phyloP scores from a whole-genome alignment of 2,329 filamentous ascomycete species.

The Fusarium paranaense region DNA sequence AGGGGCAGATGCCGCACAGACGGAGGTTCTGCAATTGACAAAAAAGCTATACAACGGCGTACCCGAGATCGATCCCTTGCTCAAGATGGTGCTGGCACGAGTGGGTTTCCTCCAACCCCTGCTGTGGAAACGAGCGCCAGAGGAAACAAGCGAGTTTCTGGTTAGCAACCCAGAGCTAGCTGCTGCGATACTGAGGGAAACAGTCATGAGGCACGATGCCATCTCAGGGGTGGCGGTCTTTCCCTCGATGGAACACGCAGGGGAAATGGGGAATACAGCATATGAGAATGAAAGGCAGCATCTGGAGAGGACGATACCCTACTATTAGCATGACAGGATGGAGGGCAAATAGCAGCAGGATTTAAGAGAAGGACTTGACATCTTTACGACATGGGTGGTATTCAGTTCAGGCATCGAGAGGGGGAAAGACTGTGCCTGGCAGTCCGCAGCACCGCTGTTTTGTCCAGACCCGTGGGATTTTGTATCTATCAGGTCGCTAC shows the following conservation, averaged over 20 bases:
- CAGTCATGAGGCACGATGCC: conserved; percentile 56
- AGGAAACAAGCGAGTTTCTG: conserved; percentile 57
- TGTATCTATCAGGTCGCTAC: conserved; percentile 7
- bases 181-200: conserved; percentile 61
- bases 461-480: conserved; percentile 1
- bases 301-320: conserved; percentile 12
- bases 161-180: conserved; percentile 59
- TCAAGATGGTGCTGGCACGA: conserved; percentile 62
- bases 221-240: conserved; percentile 50
- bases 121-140: conserved; percentile 55
- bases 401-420: background rate
- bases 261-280: conserved; percentile 1
- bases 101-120: conserved; percentile 60
- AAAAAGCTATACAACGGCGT: conserved; percentile 57
- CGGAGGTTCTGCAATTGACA: conserved; percentile 58
- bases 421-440: background rate
- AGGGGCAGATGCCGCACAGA: conserved; percentile 55
- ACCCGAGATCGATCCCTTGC: conserved; percentile 55
- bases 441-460: background rate
- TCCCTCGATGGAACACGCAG: conserved; percentile 57
- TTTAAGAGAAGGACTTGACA: background rate
- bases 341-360: background rate
- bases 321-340: background rate
- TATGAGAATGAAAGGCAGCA: conserved; percentile 22
- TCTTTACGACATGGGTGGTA: background rate